Base-by-base conservation (phyloP, 1,284 basidiomycete species). In the Volvariella volvacea region DNA sequence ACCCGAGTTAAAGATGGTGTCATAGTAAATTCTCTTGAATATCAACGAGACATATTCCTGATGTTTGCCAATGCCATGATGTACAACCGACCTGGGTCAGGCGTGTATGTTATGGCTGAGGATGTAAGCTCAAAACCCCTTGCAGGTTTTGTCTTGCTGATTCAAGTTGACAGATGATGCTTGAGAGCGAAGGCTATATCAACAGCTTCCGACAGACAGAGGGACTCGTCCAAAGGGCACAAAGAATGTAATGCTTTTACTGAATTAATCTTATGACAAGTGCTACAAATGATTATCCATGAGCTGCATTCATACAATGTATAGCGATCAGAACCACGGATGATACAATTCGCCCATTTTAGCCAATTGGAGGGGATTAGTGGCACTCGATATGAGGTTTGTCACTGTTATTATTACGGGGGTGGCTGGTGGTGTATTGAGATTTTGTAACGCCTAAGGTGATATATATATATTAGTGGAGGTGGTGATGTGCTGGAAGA, bases 61-160 rank as follows among this genome's bases (percentile, higher is more conserved):
- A 92, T 97, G 84, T 94, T 95, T 62, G 89, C 92, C 28, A 97
- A 97, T 58, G 91, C 93, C 10, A 85, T 93, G 76, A 91, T 96
- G 86, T 97, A 92, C 62, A 97, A 97, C 53, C 73, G 83, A 34
- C 85, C 86, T 1, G 83, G 80, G 3, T 86, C 83, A 17, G 87
- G 90, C 58, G 85, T 95, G 9, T 81, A 85, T 55, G 73, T 74
- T 42, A 91, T 95, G 86, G 88, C 92, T n/a, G 80, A 88, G 58
- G 89, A 93, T 70, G 88, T 87, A 48, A 64, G 79, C 56, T 30
- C 8, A 17, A 41, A 30, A 42, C 21, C 30, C 41, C 45, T 39
- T 15, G 43, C 43, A 51, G 41, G 50, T 42, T 17, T 46, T 22
- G n/a, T 41, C n/a, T n/a, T n/a, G n/a, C n/a, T n/a, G n/a, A n/a